These are phyloP conservation scores for Austroboletus niveus DNA, from an alignment of 1,284 basidiomycete genomes.

Conservation along the genomic window DNA sequence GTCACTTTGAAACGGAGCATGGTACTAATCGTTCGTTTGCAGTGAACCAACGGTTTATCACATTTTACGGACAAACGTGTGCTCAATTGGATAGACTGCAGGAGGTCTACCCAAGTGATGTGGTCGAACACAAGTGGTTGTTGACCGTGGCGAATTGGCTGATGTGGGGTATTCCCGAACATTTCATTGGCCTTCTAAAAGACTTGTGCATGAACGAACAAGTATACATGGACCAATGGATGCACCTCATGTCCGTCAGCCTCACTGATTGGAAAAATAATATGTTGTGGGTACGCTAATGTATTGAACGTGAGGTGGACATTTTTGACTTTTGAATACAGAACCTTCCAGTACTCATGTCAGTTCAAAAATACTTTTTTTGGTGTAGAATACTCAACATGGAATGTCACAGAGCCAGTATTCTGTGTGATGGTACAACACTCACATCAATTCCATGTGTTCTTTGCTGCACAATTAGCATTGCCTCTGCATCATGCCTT, in stretches of 20 bases:
- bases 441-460: constrained; percentile 23
- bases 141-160: constrained; percentile 8
- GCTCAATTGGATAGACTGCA: constrained; percentile 34
- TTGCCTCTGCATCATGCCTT: constrained; percentile 30
- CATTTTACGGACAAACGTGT: constrained; percentile 25
- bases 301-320: neutral
- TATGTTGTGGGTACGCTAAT: constrained; percentile 26
- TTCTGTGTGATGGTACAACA: constrained; percentile 22
- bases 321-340: constrained; percentile 17
- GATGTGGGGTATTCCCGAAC: constrained; percentile 32
- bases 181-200: constrained; percentile 23
- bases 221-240: constrained; percentile 36
- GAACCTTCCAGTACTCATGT: constrained; percentile 30
- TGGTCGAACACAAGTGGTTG: constrained; percentile 25
- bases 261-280: constrained; percentile 30
- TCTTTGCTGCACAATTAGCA: constrained; percentile 23
- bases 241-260: constrained; percentile 24
- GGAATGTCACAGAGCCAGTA: constrained; percentile 15
- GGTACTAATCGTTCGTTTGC: neutral
- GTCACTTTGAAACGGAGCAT: too few species aligned
- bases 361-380: constrained; percentile 6
- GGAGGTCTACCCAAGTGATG: constrained; percentile 22
- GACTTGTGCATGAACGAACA: constrained; percentile 33
- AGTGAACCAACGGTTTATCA: constrained; percentile 31
- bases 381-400: neutral